Evolutionary conservation across 1,139 yeast genomes (phyloP).

Genomic region (Hyphopichia fennica): DNA sequence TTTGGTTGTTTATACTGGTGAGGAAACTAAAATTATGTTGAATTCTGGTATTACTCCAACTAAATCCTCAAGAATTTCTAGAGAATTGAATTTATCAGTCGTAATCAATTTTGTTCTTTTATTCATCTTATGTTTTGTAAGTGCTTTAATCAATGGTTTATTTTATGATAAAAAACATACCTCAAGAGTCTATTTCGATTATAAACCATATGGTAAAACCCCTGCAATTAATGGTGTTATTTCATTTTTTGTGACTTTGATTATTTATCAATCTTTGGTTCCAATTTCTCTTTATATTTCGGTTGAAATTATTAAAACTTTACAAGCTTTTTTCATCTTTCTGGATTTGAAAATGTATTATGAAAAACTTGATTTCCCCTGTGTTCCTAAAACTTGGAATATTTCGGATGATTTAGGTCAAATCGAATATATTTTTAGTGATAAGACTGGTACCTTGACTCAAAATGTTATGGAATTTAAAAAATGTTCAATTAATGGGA

Average conservation of each 20-base stretch:
- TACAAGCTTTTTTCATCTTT: slow-evolving; percentile 90
- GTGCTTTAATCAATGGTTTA: slow-evolving; percentile 82
- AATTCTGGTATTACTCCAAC: slow-evolving; percentile 94
- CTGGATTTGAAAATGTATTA: slow-evolving; percentile 88
- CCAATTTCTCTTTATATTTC: slow-evolving; percentile 95
- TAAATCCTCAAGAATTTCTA: slow-evolving; percentile 77
- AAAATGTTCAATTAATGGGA: slow-evolving; percentile 86
- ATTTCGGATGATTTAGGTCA: slow-evolving; percentile 97
- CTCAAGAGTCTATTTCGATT: slow-evolving; percentile 74
- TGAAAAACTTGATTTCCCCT: slow-evolving; percentile 83
- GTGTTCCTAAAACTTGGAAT: slow-evolving; percentile 96
- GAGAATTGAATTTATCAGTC: slow-evolving; percentile 81
- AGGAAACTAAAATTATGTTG: slow-evolving; percentile 88
- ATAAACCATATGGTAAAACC: slow-evolving; percentile 42
- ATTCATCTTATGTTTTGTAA: slow-evolving; percentile 75
- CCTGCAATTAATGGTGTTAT: slow-evolving; percentile 80
- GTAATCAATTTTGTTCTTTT: slow-evolving; percentile 72
- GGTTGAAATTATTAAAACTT: slow-evolving; percentile 90
- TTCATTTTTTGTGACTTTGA: slow-evolving; percentile 85
- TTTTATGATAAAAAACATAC: slow-evolving; percentile 53
- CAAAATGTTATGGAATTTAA: slow-evolving; percentile 97
- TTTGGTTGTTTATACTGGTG: slow-evolving; percentile 84
- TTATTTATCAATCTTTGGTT: slow-evolving; percentile 85
- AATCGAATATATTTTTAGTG: slow-evolving; percentile 92
- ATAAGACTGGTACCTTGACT: slow-evolving; percentile 95